Conservation (phyloP, 2,329 filamentous ascomycete genomes). For the Chaetomiaceae sp. region DNA sequence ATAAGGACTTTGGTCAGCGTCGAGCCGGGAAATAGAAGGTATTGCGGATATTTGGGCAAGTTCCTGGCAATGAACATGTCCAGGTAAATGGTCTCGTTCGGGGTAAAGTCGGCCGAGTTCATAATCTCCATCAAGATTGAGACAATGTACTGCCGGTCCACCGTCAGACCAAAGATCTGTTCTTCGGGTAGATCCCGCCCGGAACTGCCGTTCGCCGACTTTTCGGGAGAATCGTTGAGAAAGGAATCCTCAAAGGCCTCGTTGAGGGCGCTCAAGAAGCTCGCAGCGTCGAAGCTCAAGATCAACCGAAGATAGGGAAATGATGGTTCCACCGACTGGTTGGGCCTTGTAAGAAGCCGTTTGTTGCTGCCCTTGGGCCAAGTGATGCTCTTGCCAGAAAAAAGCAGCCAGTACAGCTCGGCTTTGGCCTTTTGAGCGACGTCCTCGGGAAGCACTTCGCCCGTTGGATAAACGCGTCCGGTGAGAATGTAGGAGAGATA, state of each 20-base stretch:
- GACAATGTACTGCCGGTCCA: constrained; percentile 88
- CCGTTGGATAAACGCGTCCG: constrained; percentile 85
- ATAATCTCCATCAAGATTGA: constrained; percentile 90
- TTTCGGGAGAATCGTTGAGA: constrained; percentile 72
- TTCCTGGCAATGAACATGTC: constrained; percentile 99
- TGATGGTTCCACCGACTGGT: constrained; percentile 58
- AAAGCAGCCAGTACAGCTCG: constrained; percentile 88
- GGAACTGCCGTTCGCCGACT: constrained; percentile 49
- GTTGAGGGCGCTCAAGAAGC: constrained; percentile 90
- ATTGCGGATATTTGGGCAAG: constrained; percentile 93
- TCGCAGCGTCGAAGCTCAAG: constrained; percentile 82
- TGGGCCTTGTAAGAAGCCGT: constrained; percentile 56
- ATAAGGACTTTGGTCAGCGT: constrained; percentile 75
- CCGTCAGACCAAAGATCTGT: constrained; percentile 62
- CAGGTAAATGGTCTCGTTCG: constrained; percentile 84
- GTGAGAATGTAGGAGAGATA: constrained; percentile 92
- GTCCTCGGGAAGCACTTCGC: constrained; percentile 66
- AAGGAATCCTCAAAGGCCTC: constrained; percentile 96
- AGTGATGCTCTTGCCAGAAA: constrained; percentile 71
- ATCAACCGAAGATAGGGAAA: constrained; percentile 84
- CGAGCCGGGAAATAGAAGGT: constrained; percentile 83
- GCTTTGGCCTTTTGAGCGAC: constrained; percentile 73
- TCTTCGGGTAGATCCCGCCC: constrained; percentile 55
- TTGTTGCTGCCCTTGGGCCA: constrained; percentile 66
- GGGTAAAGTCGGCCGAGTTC: constrained; percentile 68